Evolutionary conservation across 495 filamentous ascomycete species (phyloP), one percentile per base, ranked within the genome.

Genomic region (Sporormia fimetaria): DNA sequence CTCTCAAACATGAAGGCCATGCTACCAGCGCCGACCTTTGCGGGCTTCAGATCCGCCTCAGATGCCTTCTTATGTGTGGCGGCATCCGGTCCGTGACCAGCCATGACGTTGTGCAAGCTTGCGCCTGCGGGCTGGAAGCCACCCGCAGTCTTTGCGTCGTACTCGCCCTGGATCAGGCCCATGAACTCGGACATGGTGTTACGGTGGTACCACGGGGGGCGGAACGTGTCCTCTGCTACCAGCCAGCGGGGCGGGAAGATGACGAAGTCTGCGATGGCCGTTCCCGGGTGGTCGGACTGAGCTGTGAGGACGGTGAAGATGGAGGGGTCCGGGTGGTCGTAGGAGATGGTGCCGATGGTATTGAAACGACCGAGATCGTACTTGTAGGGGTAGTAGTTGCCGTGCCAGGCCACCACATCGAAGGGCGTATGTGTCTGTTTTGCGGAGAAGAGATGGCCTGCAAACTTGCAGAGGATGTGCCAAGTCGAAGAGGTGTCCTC

Each of bases 131-230:
- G 73, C 49, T 69, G 70, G 60, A 80, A 78, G 0, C 75, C 73
- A 44, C 73, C 73, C n/a, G 71, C 73, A 2, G 64, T 68, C 56
- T 78, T 77, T 8, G 72, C 75, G 49, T 73, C 75, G 49, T 84
- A 83, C 42, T 76, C 70, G 25, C 87, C 87, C 21, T 63, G 54
- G 42, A 84, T 80, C 22, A 85, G 63, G 20, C 78, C 78, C 77
- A 85, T 83, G 67, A 80, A 83, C 61, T 81, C 82, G 40, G 78
- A 83, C 87, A 94, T 94, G 35, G 70, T 51, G 56, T 81, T 90
- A 27, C 83, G 43, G 44, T 90, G 83, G 55, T 81, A 88, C 72
- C 76, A 88, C 0, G 83, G 84, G 23, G 81, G 82, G 15, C 82
- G 73, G 68, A 85, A 88, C 7, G 83, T 87, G 56, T 80, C 68